Evolutionary conservation across 805 yeast genomes (phyloP).

Genomic region (Grigorovia yakushimaensis): DNA sequence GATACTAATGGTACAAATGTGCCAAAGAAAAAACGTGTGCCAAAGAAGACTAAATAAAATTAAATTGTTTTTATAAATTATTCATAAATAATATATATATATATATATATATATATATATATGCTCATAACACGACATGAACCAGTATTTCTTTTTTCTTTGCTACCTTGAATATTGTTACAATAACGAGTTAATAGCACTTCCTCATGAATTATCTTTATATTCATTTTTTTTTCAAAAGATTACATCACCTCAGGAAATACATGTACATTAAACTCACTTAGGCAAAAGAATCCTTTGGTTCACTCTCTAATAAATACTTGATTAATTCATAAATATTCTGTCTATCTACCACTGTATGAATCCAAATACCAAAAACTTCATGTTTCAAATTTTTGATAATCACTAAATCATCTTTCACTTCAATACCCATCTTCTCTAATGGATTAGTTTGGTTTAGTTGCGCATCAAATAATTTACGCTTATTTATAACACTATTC

Average conservation of each 20-base stretch:
- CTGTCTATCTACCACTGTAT: constrained; percentile 56
- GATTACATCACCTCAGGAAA: not conserved
- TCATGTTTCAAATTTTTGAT: constrained; percentile 59
- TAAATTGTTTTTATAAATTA: too few species aligned
- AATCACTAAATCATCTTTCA: constrained; percentile 59
- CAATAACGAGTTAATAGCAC: too few species aligned
- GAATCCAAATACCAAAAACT: constrained; percentile 72
- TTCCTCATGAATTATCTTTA: too few species aligned
- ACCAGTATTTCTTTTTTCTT: too few species aligned
- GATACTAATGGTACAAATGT: constrained; percentile 8
- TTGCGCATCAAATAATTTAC: constrained; percentile 27
- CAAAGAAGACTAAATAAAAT: constrained; percentile 20
- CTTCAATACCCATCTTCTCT: constrained; percentile 52
- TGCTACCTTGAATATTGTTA: too few species aligned
- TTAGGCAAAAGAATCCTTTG: constrained; percentile 26
- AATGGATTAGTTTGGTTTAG: constrained; percentile 24
- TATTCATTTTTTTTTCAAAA: too few species aligned
- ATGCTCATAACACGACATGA: too few species aligned
- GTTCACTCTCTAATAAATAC: constrained; percentile 26
- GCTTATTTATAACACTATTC: constrained; percentile 37
- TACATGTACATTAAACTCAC: not conserved
- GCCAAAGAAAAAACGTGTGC: constrained; percentile 20
- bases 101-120: not conserved
- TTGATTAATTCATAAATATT: constrained; percentile 41
- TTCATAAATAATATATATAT: not conserved